phyloP scores from a whole-genome alignment of 2,329 filamentous ascomycete genomes.

The Sporothrix curviconia region DNA sequence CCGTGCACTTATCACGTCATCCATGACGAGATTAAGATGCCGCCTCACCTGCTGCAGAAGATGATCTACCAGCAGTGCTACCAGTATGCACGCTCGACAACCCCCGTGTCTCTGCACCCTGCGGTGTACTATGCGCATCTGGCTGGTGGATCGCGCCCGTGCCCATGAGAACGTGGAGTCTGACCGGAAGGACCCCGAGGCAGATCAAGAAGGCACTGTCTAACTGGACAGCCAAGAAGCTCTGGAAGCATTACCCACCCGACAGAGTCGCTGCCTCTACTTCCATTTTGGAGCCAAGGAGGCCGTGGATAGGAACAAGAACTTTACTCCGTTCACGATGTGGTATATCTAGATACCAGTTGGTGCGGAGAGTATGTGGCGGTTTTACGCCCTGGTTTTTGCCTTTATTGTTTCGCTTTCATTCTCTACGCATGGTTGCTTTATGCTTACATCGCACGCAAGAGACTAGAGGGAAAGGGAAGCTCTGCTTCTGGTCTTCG shows the following conservation, averaged over 20 bases:
- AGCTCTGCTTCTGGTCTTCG: too few species aligned
- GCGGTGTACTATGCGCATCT: slow-evolving; percentile 96
- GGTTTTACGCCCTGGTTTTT: too few species aligned
- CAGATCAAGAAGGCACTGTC: slow-evolving; percentile 37
- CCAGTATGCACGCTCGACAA: slow-evolving; percentile 86
- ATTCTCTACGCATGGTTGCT: too few species aligned
- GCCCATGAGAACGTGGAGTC: slow-evolving; percentile 57
- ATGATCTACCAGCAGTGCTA: slow-evolving; percentile 96
- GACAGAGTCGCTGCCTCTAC: slow-evolving; percentile 23
- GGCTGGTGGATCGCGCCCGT: slow-evolving; percentile 70
- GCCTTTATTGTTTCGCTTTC: neutral
- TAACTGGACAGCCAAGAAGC: slow-evolving; percentile 36
- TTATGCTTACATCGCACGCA: too few species aligned
- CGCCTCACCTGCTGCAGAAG: slow-evolving; percentile 65
- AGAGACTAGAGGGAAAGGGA: too few species aligned
- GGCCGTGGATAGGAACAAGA: slow-evolving; percentile 15
- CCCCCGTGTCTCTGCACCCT: slow-evolving; percentile 80
- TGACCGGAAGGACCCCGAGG: slow-evolving; percentile 38
- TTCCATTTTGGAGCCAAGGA: slow-evolving; percentile 25
- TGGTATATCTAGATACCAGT: slow-evolving; percentile 35
- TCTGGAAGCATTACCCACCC: slow-evolving; percentile 21
- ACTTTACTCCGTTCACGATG: slow-evolving; percentile 34
- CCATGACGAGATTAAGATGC: slow-evolving; percentile 66
- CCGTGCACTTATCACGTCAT: slow-evolving; percentile 90
- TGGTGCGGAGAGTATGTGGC: too few species aligned